Conservation (phyloP, 78 protist species). For the slime mould (Dictyostelium discoideum) region DNA sequence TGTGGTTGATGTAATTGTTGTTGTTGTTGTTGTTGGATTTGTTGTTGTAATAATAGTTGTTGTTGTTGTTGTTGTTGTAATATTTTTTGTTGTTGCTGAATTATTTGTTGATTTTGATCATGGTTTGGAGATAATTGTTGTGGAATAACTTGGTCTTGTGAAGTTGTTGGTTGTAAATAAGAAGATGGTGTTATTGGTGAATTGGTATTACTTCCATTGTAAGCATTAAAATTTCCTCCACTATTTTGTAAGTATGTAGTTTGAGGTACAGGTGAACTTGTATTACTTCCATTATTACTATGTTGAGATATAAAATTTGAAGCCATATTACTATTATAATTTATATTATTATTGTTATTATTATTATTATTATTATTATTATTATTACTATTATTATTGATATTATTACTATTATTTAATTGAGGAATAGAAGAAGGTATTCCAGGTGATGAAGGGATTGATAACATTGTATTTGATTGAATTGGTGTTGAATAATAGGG, state of each 20-base stretch:
- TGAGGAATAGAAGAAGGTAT: neutral
- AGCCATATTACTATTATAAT: neutral
- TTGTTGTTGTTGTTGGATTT: neutral
- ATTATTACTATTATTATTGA: neutral
- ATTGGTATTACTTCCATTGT: neutral
- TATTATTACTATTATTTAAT: neutral
- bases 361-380: neutral
- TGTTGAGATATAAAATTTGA: neutral
- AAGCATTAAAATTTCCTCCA: neutral
- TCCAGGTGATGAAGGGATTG: neutral
- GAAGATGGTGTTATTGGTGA: neutral
- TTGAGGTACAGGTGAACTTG: neutral
- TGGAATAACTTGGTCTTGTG: neutral
- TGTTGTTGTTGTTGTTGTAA: neutral
- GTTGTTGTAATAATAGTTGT: neutral
- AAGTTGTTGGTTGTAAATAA: neutral
- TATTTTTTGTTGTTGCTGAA: slow-evolving; percentile 34
- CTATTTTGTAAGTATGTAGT: neutral
- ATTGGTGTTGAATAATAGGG: neutral
- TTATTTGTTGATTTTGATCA: neutral
- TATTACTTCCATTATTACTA: neutral
- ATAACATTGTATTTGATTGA: neutral
- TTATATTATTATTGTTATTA: neutral
- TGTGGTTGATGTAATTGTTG: neutral
- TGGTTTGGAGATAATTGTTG: neutral